These are phyloP conservation scores for Cronartium ribicola DNA, from an alignment of 1,284 basidiomycete species.

Conservation along the genomic window DNA sequence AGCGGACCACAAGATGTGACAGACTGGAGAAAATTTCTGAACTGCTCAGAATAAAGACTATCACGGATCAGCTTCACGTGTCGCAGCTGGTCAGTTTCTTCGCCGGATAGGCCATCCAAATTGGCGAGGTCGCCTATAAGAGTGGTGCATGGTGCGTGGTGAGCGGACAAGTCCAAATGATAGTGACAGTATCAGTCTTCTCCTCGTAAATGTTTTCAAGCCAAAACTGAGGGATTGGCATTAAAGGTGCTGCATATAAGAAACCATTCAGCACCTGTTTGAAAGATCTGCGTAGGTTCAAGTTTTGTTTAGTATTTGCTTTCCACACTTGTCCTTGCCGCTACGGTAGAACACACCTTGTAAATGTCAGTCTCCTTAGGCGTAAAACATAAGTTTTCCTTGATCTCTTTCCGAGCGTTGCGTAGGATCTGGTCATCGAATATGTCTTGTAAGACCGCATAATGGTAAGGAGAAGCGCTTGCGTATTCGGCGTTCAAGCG, in stretches of 20 bases:
- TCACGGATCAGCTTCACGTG: constrained; percentile 76
- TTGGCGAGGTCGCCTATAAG: constrained; percentile 88
- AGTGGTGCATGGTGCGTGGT: not conserved
- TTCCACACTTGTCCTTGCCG: too few relatives aligned
- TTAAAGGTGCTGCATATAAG: not conserved
- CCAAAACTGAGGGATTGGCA: not conserved
- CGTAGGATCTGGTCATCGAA: constrained; percentile 43
- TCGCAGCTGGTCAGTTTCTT: constrained; percentile 72
- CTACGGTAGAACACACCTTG: constrained; percentile 61
- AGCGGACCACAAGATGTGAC: constrained; percentile 92
- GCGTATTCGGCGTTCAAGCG: constrained; percentile 30
- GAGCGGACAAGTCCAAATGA: constrained; percentile 67
- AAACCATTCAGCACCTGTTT: constrained; percentile 11
- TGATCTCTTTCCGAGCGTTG: constrained; percentile 54
- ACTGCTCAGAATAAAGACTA: constrained; percentile 81
- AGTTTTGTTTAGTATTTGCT: not conserved
- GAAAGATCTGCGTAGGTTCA: constrained; percentile 53
- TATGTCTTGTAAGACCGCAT: constrained; percentile 28
- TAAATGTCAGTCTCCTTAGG: constrained; percentile 99
- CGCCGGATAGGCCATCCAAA: constrained; percentile 70
- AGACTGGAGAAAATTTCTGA: constrained; percentile 75
- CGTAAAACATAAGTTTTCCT: constrained; percentile 80
- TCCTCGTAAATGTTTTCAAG: too few relatives aligned
- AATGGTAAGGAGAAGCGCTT: constrained; percentile 20
- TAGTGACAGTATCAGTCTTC: not conserved